These are phyloP conservation scores for Dysphania ambrosioides DNA, from an alignment of 148 eudicot genomes.

Conservation along the genomic window DNA sequence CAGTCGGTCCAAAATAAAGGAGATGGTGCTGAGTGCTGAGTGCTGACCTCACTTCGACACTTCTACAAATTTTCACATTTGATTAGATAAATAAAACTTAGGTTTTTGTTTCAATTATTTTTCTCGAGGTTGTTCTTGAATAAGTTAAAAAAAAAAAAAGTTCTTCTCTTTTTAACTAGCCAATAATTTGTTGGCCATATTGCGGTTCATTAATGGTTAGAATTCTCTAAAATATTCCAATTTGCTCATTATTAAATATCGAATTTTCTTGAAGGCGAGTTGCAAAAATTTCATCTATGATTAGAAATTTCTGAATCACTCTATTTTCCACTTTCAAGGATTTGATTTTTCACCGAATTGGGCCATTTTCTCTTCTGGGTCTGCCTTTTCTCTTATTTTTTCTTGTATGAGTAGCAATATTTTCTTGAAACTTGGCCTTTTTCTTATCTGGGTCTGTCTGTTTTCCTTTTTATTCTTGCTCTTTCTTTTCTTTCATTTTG, in stretches of 20 bases:
- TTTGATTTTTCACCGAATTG: too few relatives aligned
- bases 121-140: not conserved
- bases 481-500: not conserved
- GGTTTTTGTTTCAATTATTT: not conserved
- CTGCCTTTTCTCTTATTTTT: too few relatives aligned
- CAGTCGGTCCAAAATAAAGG: slow-evolving; percentile 12
- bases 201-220: slow-evolving; percentile 20
- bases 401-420: too few relatives aligned
- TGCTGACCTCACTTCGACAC: slow-evolving; percentile 14
- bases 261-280: slow-evolving; percentile 20
- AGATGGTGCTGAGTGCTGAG: too few relatives aligned
- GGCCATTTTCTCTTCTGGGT: too few relatives aligned
- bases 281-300: not conserved
- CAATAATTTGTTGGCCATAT: slow-evolving; percentile 19
- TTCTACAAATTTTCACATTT: too few relatives aligned
- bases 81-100: not conserved
- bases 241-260: not conserved
- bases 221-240: slow-evolving; percentile 10
- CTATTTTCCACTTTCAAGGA: too few relatives aligned
- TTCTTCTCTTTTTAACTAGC: slow-evolving; percentile 13
- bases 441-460: slow-evolving; percentile 24
- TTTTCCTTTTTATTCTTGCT: slow-evolving; percentile 4
- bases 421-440: slow-evolving; percentile 9
- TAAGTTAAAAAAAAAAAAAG: not conserved
- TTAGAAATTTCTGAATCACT: too few relatives aligned